These are phyloP conservation scores for Aspergillus sp. DNA, from an alignment of 2,329 filamentous ascomycete genomes.

Conservation along the genomic window DNA sequence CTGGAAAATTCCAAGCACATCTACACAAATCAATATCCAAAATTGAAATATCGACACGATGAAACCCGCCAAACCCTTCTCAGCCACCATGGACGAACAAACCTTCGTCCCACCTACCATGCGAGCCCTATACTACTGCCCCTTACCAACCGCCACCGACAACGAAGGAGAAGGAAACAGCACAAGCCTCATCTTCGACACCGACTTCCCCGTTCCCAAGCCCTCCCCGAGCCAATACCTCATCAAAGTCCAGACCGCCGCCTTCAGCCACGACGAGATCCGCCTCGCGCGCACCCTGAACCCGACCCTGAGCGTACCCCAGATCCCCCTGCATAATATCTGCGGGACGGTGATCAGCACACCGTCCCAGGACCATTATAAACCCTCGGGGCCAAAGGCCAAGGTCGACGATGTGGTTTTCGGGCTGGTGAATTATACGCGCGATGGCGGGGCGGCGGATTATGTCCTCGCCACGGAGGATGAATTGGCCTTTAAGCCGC, in stretches of 20 bases:
- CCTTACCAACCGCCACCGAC: constrained; percentile 10
- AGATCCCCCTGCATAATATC: constrained; percentile 36
- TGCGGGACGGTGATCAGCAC: constrained; percentile 33
- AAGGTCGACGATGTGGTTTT: constrained; percentile 35
- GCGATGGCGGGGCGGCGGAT: constrained; percentile 37
- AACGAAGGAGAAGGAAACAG: constrained; percentile 12
- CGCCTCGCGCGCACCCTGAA: constrained; percentile 17
- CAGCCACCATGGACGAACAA: constrained; percentile 28
- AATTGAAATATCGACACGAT: constrained; percentile 2
- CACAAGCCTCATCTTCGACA: constrained; percentile 25
- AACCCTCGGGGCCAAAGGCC: constrained; percentile 27
- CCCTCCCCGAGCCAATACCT: constrained; percentile 32
- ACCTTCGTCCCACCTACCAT: constrained; percentile 29
- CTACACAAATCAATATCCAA: background rate
- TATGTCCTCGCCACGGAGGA: constrained; percentile 31
- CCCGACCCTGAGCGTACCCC: constrained; percentile 21
- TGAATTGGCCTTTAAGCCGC: constrained; percentile 32
- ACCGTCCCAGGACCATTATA: constrained; percentile 22
- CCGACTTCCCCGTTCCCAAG: constrained; percentile 29
- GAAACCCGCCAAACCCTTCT: constrained; percentile 15
- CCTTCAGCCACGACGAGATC: constrained; percentile 34
- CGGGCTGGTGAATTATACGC: constrained; percentile 29
- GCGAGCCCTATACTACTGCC: constrained; percentile 32
- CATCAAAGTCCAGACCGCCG: constrained; percentile 32
- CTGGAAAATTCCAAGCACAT: background rate